Evolutionary conservation across 768 basidiomycete species (phyloP).

Genomic region (Lentinula boryana): DNA sequence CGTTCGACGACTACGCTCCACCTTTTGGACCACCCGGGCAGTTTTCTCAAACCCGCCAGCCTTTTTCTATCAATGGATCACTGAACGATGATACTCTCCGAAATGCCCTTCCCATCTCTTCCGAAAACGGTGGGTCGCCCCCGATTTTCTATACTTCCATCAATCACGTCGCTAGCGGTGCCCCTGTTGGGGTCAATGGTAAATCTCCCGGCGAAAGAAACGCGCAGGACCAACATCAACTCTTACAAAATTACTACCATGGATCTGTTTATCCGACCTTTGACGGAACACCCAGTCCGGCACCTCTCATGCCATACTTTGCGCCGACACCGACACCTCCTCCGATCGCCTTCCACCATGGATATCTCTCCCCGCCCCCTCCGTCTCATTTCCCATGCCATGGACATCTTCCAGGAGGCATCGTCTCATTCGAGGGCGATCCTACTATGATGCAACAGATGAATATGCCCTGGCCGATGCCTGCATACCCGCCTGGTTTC

Average conservation of each 20-base stretch:
- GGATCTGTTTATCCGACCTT: background rate
- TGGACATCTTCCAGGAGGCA: background rate
- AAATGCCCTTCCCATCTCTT: background rate
- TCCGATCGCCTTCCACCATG: background rate
- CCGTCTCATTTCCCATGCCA: background rate
- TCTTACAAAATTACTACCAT: background rate
- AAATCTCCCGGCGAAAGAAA: background rate
- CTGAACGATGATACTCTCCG: slow-evolving; percentile 3
- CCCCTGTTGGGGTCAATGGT: background rate
- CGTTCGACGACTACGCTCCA: slow-evolving; percentile 4
- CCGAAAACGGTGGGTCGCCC: background rate
- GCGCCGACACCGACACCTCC: background rate
- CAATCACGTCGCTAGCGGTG: background rate
- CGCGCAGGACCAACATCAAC: background rate
- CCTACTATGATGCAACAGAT: background rate
- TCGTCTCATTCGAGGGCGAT: background rate
- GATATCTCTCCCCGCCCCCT: background rate
- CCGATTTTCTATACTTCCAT: background rate
- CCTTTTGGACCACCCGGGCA: slow-evolving; percentile 20
- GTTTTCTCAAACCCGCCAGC: slow-evolving; percentile 28
- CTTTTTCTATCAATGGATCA: slow-evolving; percentile 17
- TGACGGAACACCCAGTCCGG: background rate
- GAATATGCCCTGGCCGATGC: background rate
- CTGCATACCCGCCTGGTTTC: background rate
- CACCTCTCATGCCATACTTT: background rate